These are phyloP conservation scores for Trametes cubensis DNA, from an alignment of 768 basidiomycete species.

Conservation along the genomic window DNA sequence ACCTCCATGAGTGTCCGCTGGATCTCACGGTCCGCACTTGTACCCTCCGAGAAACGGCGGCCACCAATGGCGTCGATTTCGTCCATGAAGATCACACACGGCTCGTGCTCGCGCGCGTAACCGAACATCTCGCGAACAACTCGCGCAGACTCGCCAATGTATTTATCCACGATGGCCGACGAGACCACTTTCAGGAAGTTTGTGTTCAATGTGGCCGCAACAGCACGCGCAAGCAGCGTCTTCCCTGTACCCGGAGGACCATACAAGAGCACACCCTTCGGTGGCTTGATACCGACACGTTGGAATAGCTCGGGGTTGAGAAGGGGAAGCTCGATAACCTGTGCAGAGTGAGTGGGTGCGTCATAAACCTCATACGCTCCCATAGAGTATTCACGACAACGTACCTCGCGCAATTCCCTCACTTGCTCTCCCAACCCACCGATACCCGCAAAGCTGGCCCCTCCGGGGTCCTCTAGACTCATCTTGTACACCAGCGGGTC, in stretches of 20 bases:
- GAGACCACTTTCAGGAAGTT: constrained; percentile 99
- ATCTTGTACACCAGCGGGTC: constrained; percentile 99
- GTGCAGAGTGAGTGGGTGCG: background rate
- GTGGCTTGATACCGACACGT: constrained; percentile 95
- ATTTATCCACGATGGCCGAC: constrained; percentile 97
- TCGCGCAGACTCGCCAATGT: constrained; percentile 96
- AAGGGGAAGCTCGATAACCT: constrained; percentile 96
- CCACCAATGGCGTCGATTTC: constrained; percentile 99
- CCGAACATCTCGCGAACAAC: constrained; percentile 99
- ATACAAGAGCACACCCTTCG: constrained; percentile 94
- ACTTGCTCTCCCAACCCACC: constrained; percentile 97
- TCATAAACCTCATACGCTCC: no score
- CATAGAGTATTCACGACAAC: constrained; percentile 25
- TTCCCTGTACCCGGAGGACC: constrained; percentile 98
- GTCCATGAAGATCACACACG: constrained; percentile 99
- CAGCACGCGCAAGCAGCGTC: constrained; percentile 91
- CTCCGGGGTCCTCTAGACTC: constrained; percentile 97
- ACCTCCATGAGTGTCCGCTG: constrained; percentile 99
- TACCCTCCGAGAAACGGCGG: constrained; percentile 86
- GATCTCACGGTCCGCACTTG: constrained; percentile 97
- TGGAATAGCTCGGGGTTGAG: constrained; percentile 92
- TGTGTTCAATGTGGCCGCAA: constrained; percentile 92
- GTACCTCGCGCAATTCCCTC: constrained; percentile 89
- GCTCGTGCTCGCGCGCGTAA: constrained; percentile 96
- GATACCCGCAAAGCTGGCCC: constrained; percentile 94